These are phyloP conservation scores for Clonostachys rosea DNA, from an alignment of 2,329 filamentous ascomycete genomes.

Conservation along the genomic window DNA sequence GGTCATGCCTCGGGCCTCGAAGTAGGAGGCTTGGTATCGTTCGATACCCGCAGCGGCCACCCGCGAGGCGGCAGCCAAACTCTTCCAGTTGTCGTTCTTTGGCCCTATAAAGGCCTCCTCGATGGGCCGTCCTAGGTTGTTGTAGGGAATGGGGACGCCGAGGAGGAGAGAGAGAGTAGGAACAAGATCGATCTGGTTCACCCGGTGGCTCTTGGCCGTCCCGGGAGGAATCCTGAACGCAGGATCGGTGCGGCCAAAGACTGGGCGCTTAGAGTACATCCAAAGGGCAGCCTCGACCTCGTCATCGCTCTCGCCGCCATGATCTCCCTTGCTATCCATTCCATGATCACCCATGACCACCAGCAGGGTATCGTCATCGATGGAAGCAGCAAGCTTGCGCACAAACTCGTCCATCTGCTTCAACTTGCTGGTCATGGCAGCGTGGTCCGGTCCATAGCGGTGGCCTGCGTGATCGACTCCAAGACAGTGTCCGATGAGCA, in stretches of 20 bases:
- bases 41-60: slow-evolving; percentile 81
- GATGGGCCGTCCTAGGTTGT: slow-evolving; percentile 89
- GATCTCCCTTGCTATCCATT: slow-evolving; percentile 96
- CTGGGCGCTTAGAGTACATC: slow-evolving; percentile 91
- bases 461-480: slow-evolving; percentile 97
- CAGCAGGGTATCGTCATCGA: slow-evolving; percentile 84
- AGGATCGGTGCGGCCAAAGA: slow-evolving; percentile 74
- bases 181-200: slow-evolving; percentile 89
- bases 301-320: slow-evolving; percentile 96
- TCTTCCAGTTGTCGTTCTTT: slow-evolving; percentile 67
- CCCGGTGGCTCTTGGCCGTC: slow-evolving; percentile 73
- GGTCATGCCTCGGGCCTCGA: slow-evolving; percentile 63
- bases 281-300: slow-evolving; percentile 92
- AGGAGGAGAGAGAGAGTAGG: slow-evolving; percentile 85
- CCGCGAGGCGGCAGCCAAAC: slow-evolving; percentile 71
- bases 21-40: slow-evolving; percentile 83
- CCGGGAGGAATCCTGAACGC: slow-evolving; percentile 52
- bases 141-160: slow-evolving; percentile 91
- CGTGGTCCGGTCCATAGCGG: slow-evolving; percentile 88
- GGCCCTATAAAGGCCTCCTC: slow-evolving; percentile 83
- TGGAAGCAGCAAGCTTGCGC: slow-evolving; percentile 59
- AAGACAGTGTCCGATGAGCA: slow-evolving; percentile 91
- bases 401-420: slow-evolving; percentile 86
- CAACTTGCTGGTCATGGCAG: slow-evolving; percentile 86
- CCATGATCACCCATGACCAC: slow-evolving; percentile 99